phyloP scores from a whole-genome alignment of 495 filamentous ascomycete species.

The Sabuloglossum arenarium region DNA sequence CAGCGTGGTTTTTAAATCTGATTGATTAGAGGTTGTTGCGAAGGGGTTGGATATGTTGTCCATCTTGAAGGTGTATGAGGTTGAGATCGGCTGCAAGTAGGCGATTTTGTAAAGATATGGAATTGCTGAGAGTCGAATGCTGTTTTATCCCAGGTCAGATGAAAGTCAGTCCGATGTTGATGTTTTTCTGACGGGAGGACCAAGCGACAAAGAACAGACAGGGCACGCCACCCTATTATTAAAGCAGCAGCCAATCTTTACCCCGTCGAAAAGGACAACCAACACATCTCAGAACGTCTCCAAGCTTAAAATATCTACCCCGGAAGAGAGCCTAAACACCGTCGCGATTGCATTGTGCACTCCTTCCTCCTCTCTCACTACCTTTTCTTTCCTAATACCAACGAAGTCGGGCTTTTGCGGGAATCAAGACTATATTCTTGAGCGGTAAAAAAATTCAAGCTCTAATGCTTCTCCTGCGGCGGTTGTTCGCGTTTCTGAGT shows the following conservation, averaged over 20 bases:
- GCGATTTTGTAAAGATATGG: background rate
- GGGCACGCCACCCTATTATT: too few relatives aligned
- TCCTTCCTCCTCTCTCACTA: background rate
- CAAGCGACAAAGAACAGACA: too few relatives aligned
- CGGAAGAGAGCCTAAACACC: background rate
- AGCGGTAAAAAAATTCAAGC: background rate
- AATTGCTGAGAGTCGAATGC: background rate
- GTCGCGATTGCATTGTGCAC: background rate
- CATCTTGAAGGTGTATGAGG: slow-evolving; percentile 6
- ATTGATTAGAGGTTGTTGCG: slow-evolving; percentile 9
- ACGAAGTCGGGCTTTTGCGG: background rate
- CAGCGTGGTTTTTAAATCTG: slow-evolving; percentile 44
- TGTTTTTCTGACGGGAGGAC: too few relatives aligned
- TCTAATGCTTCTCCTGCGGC: slow-evolving; percentile 30
- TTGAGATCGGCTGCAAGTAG: background rate
- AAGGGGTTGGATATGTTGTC: slow-evolving; percentile 11
- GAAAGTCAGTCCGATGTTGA: background rate
- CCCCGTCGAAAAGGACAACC: background rate
- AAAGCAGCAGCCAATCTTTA: background rate
- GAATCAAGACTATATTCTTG: too few relatives aligned
- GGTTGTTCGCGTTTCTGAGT: slow-evolving; percentile 17
- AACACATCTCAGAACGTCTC: background rate
- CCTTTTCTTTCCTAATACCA: background rate
- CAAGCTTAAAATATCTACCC: too few relatives aligned
- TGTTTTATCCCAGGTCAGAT: background rate